phyloP scores from a whole-genome alignment of 805 yeast species.

The Nakazawaea anatomiae region DNA sequence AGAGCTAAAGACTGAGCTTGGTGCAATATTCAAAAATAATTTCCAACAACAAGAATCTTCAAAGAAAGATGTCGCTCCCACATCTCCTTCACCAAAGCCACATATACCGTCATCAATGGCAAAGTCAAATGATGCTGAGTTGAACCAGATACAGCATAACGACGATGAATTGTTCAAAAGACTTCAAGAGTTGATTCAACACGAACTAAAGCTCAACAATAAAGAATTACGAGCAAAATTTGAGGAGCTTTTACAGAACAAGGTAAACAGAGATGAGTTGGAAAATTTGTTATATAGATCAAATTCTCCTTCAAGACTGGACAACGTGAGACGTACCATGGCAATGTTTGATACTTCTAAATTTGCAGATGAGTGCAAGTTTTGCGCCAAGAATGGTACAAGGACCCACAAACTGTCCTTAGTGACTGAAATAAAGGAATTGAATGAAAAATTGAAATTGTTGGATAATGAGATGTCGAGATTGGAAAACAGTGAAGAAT shows the following conservation, averaged over 20 bases:
- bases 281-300: background rate
- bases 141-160: background rate
- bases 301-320: background rate
- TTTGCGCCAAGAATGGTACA: background rate
- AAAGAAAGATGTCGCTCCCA: background rate
- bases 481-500: background rate
- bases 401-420: background rate
- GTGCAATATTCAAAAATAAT: background rate
- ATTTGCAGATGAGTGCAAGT: background rate
- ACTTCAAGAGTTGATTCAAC: background rate
- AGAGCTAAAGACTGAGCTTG: constrained; percentile 3
- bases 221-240: background rate
- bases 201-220: constrained; percentile 1
- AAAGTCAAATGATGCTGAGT: too few species aligned
- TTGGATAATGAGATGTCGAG: background rate
- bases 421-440: background rate
- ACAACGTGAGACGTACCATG: background rate
- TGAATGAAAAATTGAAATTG: background rate
- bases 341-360: background rate
- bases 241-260: constrained; percentile 1
- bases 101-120: too few species aligned
- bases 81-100: background rate
- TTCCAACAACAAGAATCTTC: background rate
- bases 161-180: background rate
- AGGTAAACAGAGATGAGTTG: constrained; percentile 8